Evolutionary conservation across 176 grass and related monocot genomes (phyloP).

Genomic region (Oryza glaberrima): DNA sequence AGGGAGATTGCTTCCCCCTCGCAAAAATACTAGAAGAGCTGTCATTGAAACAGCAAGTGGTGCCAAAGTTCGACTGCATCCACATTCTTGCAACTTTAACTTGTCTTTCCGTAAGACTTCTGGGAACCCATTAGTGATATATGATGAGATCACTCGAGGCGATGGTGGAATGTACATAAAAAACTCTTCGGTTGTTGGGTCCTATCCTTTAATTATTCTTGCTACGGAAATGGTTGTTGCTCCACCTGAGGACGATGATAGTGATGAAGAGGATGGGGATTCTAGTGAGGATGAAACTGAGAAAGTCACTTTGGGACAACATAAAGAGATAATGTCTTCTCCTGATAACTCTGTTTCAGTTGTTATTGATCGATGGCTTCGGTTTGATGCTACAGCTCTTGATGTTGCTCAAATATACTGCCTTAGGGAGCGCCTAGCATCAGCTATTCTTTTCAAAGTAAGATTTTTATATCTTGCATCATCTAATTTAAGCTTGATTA

Average conservation of each 20-base stretch:
- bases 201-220: conserved; percentile 72
- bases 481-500: neutral
- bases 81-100: conserved; percentile 77
- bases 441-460: conserved; percentile 93
- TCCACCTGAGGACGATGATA: conserved; percentile 51
- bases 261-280: conserved; percentile 59
- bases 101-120: conserved; percentile 53
- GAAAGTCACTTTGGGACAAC: conserved; percentile 34
- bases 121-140: conserved; percentile 67
- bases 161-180: conserved; percentile 84
- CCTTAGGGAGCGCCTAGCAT: conserved; percentile 74
- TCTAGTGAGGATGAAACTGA: conserved; percentile 70
- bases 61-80: conserved; percentile 91
- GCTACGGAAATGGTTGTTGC: conserved; percentile 86
- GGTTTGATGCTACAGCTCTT: conserved; percentile 78
- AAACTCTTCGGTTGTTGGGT: conserved; percentile 73
- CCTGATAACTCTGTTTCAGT: conserved; percentile 80
- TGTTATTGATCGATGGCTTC: conserved; percentile 85
- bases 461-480: conserved; percentile 31
- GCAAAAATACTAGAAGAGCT: conserved; percentile 55
- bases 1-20: conserved; percentile 69
- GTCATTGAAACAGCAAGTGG: conserved; percentile 71
- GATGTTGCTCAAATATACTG: conserved; percentile 99
- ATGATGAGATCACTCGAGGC: conserved; percentile 89
- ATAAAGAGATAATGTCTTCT: conserved; percentile 82